Percentiles rank a stretch among this genome's conserved stretches.
Conservation (phyloP, 2,329 filamentous ascomycete genomes). For the Monilinia fructigena region DNA sequence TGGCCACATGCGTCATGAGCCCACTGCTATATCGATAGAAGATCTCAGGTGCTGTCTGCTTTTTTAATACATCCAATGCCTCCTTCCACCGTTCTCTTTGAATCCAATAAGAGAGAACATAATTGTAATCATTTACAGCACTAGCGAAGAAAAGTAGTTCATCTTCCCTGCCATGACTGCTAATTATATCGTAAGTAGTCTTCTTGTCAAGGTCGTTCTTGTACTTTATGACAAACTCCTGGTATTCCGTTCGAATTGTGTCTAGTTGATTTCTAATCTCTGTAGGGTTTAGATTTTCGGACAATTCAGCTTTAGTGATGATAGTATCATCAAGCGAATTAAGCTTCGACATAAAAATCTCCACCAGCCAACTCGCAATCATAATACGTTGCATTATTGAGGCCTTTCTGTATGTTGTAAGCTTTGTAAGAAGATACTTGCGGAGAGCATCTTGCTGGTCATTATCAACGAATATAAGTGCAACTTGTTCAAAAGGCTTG, state of each 20-base stretch:
- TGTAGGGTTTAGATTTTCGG: slow-evolving; percentile 66
- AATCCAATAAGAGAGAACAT: slow-evolving; percentile 95
- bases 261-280: slow-evolving; percentile 72
- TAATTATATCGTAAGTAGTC: slow-evolving; percentile 93
- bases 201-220: slow-evolving; percentile 85
- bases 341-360: slow-evolving; percentile 95
- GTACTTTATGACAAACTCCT: slow-evolving; percentile 82
- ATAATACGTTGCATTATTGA: slow-evolving; percentile 90
- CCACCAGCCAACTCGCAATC: slow-evolving; percentile 92
- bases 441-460: slow-evolving; percentile 86
- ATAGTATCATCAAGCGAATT: slow-evolving; percentile 94
- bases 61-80: slow-evolving; percentile 83
- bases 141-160: slow-evolving; percentile 91
- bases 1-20: slow-evolving; percentile 84
- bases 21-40: slow-evolving; percentile 98
- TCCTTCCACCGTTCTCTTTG: slow-evolving; percentile 91
- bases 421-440: slow-evolving; percentile 83
- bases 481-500: slow-evolving; percentile 95
- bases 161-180: slow-evolving; percentile 89
- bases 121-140: slow-evolving; percentile 86
- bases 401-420: slow-evolving; percentile 77
- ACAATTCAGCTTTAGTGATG: slow-evolving; percentile 79
- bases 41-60: slow-evolving; percentile 85
- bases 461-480: slow-evolving; percentile 84
- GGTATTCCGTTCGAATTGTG: slow-evolving; percentile 72